Percentiles rank a stretch among this genome's conserved stretches.
phyloP scores from a whole-genome alignment of 164 flowering plant species.

The Protea cynaroides region DNA sequence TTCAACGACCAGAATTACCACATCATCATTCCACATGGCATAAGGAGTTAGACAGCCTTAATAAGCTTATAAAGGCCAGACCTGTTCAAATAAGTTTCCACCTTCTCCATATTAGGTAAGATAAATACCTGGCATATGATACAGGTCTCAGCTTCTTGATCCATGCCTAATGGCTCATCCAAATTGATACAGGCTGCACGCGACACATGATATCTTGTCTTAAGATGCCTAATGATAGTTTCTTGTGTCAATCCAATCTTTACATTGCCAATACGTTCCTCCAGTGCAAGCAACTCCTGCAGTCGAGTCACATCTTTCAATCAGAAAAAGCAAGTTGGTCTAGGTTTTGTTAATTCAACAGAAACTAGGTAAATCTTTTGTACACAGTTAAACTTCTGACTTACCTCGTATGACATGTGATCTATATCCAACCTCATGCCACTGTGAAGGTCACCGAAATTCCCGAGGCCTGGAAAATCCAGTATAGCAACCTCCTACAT shows the following conservation, averaged over 20 bases:
- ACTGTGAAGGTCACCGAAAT: slow-evolving; percentile 53
- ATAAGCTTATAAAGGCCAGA: too few relatives aligned
- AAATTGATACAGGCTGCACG: slow-evolving; percentile 23
- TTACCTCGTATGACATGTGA: slow-evolving; percentile 95
- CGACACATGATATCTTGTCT: slow-evolving; percentile 30
- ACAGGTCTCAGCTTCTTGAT: slow-evolving; percentile 41
- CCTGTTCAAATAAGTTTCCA: too few relatives aligned
- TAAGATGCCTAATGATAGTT: slow-evolving; percentile 24
- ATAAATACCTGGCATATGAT: slow-evolving; percentile 64
- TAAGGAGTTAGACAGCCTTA: too few relatives aligned
- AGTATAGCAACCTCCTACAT: slow-evolving; percentile 62
- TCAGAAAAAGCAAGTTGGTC: not conserved
- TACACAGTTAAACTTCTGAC: not conserved
- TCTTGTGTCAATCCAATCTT: slow-evolving; percentile 54
- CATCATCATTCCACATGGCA: too few relatives aligned
- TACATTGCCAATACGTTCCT: slow-evolving; percentile 53
- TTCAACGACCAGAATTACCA: not conserved
- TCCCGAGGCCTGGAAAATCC: slow-evolving; percentile 42
- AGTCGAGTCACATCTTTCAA: not conserved
- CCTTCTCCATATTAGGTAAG: not conserved
- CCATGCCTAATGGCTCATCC: slow-evolving; percentile 26
- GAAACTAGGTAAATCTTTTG: too few relatives aligned
- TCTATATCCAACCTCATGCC: slow-evolving; percentile 94
- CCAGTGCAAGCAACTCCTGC: slow-evolving; percentile 70
- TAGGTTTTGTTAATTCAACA: not conserved